A percentile compares a stretch with the other conserved stretches of the same genome.
These are phyloP conservation scores for Microdochium trichocladiopsis DNA, from an alignment of 2,329 filamentous ascomycete species.

Conservation along the genomic window DNA sequence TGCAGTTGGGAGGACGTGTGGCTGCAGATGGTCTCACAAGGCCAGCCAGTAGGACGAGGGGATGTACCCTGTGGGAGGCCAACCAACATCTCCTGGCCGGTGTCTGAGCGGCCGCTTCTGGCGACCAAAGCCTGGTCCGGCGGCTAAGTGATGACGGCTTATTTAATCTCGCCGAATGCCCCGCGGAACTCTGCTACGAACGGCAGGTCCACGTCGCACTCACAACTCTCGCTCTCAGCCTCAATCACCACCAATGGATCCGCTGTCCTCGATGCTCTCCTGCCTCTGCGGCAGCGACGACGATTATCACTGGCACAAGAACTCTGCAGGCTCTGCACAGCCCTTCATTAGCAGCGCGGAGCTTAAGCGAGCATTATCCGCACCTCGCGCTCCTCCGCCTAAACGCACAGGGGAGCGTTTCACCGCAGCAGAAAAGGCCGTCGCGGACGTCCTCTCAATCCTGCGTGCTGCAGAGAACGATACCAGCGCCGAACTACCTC, in stretches of 20 bases:
- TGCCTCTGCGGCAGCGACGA: background rate
- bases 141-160: background rate
- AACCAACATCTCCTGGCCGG: background rate
- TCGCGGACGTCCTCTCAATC: slow-evolving; percentile 1
- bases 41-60: background rate
- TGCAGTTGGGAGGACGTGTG: too few species aligned
- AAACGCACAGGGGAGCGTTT: too few species aligned
- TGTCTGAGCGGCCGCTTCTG: background rate
- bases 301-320: background rate
- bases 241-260: background rate
- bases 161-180: background rate
- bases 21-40: too few species aligned
- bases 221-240: background rate
- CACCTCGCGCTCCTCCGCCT: background rate
- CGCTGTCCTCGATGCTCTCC: background rate
- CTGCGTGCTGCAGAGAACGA: slow-evolving; percentile 12
- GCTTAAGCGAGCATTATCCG: too few species aligned
- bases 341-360: background rate
- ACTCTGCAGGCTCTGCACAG: background rate
- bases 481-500: slow-evolving; percentile 7
- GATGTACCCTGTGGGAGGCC: background rate
- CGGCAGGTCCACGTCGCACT: too few species aligned
- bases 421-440: background rate
- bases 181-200: background rate
- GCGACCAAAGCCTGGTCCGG: background rate